A percentile compares a stretch with the other conserved stretches of the same genome.
phyloP scores from a whole-genome alignment of 495 filamentous ascomycete genomes.

The Penicillium paxilli region DNA sequence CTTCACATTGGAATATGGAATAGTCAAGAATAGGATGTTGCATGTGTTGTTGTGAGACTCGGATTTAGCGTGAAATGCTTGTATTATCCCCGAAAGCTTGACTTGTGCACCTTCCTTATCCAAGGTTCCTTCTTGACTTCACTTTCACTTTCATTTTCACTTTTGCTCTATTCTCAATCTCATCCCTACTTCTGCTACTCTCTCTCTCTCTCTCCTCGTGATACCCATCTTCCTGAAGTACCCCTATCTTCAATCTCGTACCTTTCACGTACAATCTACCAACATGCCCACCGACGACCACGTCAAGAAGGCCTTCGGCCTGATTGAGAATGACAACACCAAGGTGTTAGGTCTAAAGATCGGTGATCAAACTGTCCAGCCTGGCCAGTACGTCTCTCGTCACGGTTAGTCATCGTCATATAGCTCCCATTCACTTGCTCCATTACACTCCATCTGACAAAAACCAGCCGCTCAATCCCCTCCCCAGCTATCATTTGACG shows the following conservation, averaged over 20 bases:
- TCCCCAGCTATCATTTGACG: slow-evolving; percentile 28
- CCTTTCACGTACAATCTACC: no score
- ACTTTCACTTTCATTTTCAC: not conserved
- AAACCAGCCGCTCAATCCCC: slow-evolving; percentile 30
- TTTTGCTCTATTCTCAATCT: not conserved
- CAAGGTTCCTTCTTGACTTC: not conserved
- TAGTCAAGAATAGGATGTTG: no score
- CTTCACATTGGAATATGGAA: no score
- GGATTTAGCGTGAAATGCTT: not conserved
- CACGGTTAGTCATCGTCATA: slow-evolving; percentile 24
- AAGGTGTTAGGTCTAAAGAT: slow-evolving; percentile 33
- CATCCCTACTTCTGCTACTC: not conserved
- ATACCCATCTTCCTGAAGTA: no score
- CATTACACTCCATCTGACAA: not conserved
- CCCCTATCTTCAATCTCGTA: no score
- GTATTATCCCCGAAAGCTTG: not conserved
- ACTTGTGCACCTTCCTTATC: not conserved
- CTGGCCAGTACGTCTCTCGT: slow-evolving; percentile 32
- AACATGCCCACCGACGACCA: slow-evolving; percentile 34
- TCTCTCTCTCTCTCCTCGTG: not conserved
- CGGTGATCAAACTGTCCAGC: slow-evolving; percentile 26
- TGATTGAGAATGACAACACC: slow-evolving; percentile 35
- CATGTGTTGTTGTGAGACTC: not conserved
- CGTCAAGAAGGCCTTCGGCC: slow-evolving; percentile 26
- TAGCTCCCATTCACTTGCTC: not conserved